Conservation (phyloP, 2,329 filamentous ascomycete species). For the Pseudocercospora eumusae region DNA sequence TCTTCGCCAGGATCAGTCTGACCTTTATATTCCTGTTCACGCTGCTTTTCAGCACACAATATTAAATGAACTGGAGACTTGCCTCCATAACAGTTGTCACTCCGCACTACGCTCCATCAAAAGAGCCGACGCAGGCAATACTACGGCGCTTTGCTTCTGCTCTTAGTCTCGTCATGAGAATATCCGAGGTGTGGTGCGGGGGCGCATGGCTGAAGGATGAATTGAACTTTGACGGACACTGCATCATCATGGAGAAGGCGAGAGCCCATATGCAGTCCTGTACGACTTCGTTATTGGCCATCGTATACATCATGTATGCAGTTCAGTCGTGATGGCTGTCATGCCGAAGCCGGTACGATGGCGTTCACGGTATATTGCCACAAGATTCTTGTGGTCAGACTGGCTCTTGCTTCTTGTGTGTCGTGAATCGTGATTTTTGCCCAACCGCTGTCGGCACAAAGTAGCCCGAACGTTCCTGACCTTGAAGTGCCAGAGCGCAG, state of each 20-base stretch:
- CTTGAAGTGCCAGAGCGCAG: too few species aligned
- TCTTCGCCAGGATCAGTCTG: not conserved
- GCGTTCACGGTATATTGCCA: not conserved
- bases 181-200: not conserved
- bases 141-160: not conserved
- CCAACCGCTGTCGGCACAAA: not conserved
- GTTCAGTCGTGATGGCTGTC: not conserved
- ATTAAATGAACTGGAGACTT: too few species aligned
- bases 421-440: not conserved
- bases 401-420: not conserved
- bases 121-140: not conserved
- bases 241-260: not conserved
- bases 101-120: not conserved
- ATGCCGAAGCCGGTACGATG: not conserved
- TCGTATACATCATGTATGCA: not conserved
- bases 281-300: not conserved
- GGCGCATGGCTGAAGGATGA: not conserved
- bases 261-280: not conserved
- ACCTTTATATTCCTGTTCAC: not conserved
- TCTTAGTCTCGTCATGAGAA: not conserved
- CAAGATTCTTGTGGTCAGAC: not conserved
- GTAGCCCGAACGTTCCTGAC: not conserved
- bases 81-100: not conserved
- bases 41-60: not conserved
- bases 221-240: too few species aligned